Base-by-base conservation (phyloP, 139 green algal species). In the Tetraselmis chui region DNA sequence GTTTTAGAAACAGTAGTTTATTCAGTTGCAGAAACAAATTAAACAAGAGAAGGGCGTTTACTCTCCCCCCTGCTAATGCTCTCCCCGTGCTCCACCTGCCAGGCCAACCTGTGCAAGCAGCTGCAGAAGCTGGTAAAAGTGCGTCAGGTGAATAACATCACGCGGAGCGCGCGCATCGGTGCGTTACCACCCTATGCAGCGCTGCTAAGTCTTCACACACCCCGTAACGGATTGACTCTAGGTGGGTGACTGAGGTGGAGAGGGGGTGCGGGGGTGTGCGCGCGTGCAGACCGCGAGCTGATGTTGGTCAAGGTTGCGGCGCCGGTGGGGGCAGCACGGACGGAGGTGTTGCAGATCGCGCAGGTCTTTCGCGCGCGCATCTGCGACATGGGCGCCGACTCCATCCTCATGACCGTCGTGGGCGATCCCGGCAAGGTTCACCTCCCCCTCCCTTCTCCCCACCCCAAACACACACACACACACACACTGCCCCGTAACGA, bases 111-210 rank as follows among this genome's bases (percentile, higher is more conserved):
- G 76, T 85, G 91, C 59, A 96, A 97, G 89, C 95, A 98, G 88
- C 79, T 98, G 76, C 87, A 89, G 78, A 98, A 99, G 90, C 90
- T 98, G 83, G 94, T 98, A n/a, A 98, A 98, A 78, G 95, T 98
- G 83, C 89, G 91, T 2, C 96, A 97, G 82, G 96, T 99, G 76
- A 95, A 99, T 87, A 93, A 99, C 88, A 94, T 99, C 86, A 98
- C 95, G 2, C 28, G 83, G 24, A 85, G 78, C 77, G 31, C 89
- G 28, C 86, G 92, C 27, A 89, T 98, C 28, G 91, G 92, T 96
- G 79, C 77, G 88, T 79, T 32, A 0, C 24, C 5, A 11, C 29
- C 23, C 77, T n/a, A 23, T 29, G 29, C 0, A 1, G 27, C n/a
- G 28, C 59, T 1, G 1, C 29, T 11, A 22, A 2, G 31, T 5